Evolutionary conservation across 1,284 basidiomycete genomes (phyloP), one percentile per base, ranked within the genome.

Genomic region (Retiboletus fuscus): DNA sequence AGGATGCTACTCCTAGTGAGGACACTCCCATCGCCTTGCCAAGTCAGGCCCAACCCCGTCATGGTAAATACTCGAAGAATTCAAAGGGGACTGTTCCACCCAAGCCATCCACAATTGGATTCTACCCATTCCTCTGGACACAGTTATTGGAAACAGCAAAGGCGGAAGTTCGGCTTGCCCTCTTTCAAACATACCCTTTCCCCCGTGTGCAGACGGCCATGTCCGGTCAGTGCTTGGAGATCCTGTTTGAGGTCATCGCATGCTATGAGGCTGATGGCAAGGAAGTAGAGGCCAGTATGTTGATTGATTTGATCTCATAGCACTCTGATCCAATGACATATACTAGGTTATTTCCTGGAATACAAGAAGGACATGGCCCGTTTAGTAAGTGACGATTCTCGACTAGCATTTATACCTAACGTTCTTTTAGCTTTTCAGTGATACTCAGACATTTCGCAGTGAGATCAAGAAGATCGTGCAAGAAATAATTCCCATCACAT

Each of bases 381-480:
- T 51, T 28, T 64, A n/a, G 63, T 64, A 49, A 51, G 62, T 30
- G 22, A 51, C 13, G 8, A 13, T 51, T n/a, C n/a, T 13, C 49
- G 6, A 24, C 13, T 20, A 51, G 49, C 13, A 26, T 51, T 51
- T n/a, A 20, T 26, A 20, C 49, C 49, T 41, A n/a, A 20, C 10
- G 16, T 34, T 28, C 28, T 58, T 2, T 24, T n/a, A 62, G 63
- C 63, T 64, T 64, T 61, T 67, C 49, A 30, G 53, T 12, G 41
- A 67, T 6, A 67, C 11, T 1, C 66, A 67, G 18, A 67, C 41
- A 1, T 67, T 67, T 34, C 26, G 28, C 20, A 67, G 66, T 8
- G 66, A 67, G n/a, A 67, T 67, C 30, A 67, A 67, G 60, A 67
- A 67, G 28, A 5, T n/a, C 15, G 18, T 41, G 5, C 49, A 61